Evolutionary conservation across 306 rosid species (phyloP).

Genomic region (Quillaja saponaria): DNA sequence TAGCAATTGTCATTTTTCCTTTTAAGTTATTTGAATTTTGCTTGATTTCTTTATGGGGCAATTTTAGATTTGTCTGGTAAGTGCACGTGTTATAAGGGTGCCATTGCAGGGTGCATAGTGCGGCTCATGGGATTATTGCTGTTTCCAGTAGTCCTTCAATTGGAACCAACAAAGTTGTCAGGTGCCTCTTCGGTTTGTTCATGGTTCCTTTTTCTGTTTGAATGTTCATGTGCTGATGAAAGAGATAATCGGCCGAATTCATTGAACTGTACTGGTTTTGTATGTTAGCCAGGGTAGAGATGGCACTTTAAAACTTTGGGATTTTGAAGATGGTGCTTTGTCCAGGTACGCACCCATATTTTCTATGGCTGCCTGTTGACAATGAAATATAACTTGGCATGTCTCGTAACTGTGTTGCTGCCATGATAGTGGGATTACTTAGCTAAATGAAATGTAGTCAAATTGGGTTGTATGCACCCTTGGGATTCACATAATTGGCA

Average conservation of each 20-base stretch:
- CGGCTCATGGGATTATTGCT: constrained; percentile 73
- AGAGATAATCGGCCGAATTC: constrained; percentile 11
- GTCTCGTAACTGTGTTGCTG: no score
- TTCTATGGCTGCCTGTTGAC: neutral
- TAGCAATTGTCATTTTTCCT: neutral
- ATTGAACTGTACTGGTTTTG: constrained; percentile 15
- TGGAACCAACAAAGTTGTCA: constrained; percentile 67
- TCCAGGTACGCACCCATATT: constrained; percentile 56
- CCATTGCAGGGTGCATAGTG: constrained; percentile 76
- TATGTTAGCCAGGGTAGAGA: constrained; percentile 92
- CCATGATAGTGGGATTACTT: no score
- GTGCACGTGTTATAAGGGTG: neutral
- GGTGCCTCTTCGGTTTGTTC: constrained; percentile 41
- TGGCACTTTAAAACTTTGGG: constrained; percentile 93
- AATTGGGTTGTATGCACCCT: no score
- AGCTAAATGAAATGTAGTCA: no score
- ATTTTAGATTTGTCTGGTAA: neutral
- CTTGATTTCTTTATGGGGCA: neutral
- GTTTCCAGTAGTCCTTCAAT: constrained; percentile 61
- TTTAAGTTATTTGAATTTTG: neutral
- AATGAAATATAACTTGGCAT: neutral
- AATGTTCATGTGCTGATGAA: neutral
- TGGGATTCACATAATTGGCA: no score
- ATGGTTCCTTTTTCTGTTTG: neutral
- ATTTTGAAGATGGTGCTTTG: constrained; percentile 61